phyloP scores from a whole-genome alignment of 805 yeast genomes.

The Scheffersomyces stipitis region DNA sequence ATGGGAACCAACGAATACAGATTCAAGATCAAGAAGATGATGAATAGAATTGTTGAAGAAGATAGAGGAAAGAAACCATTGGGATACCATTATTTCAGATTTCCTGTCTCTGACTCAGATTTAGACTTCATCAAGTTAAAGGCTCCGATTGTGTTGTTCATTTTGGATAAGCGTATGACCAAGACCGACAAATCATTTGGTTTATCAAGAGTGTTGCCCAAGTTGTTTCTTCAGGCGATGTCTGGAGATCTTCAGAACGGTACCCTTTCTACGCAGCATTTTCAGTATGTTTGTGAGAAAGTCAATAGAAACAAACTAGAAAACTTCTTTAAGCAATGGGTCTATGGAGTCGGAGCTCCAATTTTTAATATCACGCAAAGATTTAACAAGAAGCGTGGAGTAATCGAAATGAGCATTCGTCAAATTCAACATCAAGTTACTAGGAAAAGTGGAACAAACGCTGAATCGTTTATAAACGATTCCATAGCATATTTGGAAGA shows the following conservation, averaged over 20 bases:
- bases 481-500: constrained; percentile 44
- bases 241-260: constrained; percentile 86
- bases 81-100: constrained; percentile 65
- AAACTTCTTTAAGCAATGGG: constrained; percentile 90
- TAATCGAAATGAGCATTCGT: constrained; percentile 90
- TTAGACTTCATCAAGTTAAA: constrained; percentile 71
- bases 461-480: constrained; percentile 45
- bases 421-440: constrained; percentile 78
- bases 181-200: constrained; percentile 96
- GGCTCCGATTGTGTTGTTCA: constrained; percentile 81
- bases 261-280: constrained; percentile 75
- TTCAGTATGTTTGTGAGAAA: constrained; percentile 91
- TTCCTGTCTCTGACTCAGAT: constrained; percentile 63
- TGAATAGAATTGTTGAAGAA: constrained; percentile 65
- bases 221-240: constrained; percentile 90
- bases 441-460: constrained; percentile 33
- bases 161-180: constrained; percentile 89
- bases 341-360: constrained; percentile 85
- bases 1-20: constrained; percentile 86
- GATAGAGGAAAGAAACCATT: constrained; percentile 82
- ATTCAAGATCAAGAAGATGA: constrained; percentile 61
- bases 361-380: constrained; percentile 84
- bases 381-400: constrained; percentile 90
- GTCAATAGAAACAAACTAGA: constrained; percentile 86
- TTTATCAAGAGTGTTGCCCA: constrained; percentile 85